A percentile compares a stretch with the other conserved stretches of the same genome.
phyloP scores from a whole-genome alignment of 176 grass and related monocot species.

The Oryza officinalis region DNA sequence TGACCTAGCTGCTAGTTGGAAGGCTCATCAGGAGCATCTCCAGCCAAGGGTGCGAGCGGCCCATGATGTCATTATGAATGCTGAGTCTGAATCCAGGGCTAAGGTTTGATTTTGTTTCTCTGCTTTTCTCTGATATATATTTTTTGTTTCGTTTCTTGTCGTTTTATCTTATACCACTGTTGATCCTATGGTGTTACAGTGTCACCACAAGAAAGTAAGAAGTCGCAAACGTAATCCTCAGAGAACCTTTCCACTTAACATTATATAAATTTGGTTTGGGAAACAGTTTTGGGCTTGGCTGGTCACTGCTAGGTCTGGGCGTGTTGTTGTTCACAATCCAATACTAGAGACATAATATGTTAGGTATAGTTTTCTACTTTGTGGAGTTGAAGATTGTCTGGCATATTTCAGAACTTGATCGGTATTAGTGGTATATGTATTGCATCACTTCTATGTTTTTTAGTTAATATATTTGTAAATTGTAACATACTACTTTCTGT shows the following conservation, averaged over 20 bases:
- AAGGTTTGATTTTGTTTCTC: slow-evolving; percentile 57
- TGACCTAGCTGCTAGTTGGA: slow-evolving; percentile 93
- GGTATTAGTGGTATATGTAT: not conserved
- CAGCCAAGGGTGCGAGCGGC: slow-evolving; percentile 69
- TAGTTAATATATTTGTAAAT: not conserved
- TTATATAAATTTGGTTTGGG: not conserved
- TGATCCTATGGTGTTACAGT: not conserved
- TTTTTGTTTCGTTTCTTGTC: slow-evolving; percentile 32
- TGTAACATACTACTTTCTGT: not conserved
- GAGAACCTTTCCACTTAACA: not conserved
- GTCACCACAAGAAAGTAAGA: not conserved
- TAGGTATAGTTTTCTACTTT: slow-evolving; percentile 20
- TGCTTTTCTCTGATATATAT: slow-evolving; percentile 3
- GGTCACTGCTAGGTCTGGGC: not conserved
- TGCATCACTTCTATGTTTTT: not conserved
- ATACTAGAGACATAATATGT: not conserved
- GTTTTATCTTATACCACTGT: slow-evolving; percentile 4
- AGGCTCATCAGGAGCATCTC: slow-evolving; percentile 72
- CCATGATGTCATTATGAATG: slow-evolving; percentile 65
- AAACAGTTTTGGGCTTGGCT: not conserved
- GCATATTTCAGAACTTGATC: not conserved
- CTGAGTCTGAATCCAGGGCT: slow-evolving; percentile 39
- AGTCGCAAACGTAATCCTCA: not conserved
- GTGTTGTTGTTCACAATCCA: not conserved
- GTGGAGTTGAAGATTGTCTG: not conserved